These are phyloP conservation scores for Rhynchospora tenuis DNA, from an alignment of 176 grass and related monocot genomes.

Conservation along the genomic window DNA sequence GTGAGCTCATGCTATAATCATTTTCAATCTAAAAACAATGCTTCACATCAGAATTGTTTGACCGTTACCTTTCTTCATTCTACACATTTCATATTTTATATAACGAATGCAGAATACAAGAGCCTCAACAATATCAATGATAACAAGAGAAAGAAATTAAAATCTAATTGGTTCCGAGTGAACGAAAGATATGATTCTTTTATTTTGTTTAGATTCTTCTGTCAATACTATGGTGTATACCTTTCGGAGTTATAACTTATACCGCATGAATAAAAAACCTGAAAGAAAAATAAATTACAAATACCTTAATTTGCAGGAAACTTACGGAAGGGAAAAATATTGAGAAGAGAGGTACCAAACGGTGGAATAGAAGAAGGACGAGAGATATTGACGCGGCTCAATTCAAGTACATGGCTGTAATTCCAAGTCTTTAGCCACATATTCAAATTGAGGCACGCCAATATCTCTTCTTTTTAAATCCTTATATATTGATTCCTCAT, in stretches of 20 bases:
- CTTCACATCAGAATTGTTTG: not conserved
- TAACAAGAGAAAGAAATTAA: not conserved
- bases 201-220: too few relatives aligned
- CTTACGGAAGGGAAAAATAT: not conserved
- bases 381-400: constrained; percentile 98
- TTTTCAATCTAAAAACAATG: not conserved
- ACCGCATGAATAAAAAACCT: not conserved
- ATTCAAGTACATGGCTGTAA: constrained; percentile 62
- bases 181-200: not conserved
- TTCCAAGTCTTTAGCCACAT: constrained; percentile 26
- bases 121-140: not conserved
- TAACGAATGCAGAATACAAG: not conserved
- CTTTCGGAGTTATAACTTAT: not conserved
- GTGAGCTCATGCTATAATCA: not conserved
- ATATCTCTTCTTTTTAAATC: constrained; percentile 57
- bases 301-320: not conserved
- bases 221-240: too few relatives aligned
- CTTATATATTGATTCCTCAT: not conserved
- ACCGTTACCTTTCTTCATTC: not conserved
- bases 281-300: not conserved
- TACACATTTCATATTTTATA: not conserved
- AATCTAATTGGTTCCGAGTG: too few relatives aligned
- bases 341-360: not conserved
- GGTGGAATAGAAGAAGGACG: not conserved
- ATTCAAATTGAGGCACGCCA: constrained; percentile 83